Percentiles rank a stretch among this genome's conserved stretches.
phyloP scores from a whole-genome alignment of 2,329 filamentous ascomycete genomes.

The Sclerotinia minor region DNA sequence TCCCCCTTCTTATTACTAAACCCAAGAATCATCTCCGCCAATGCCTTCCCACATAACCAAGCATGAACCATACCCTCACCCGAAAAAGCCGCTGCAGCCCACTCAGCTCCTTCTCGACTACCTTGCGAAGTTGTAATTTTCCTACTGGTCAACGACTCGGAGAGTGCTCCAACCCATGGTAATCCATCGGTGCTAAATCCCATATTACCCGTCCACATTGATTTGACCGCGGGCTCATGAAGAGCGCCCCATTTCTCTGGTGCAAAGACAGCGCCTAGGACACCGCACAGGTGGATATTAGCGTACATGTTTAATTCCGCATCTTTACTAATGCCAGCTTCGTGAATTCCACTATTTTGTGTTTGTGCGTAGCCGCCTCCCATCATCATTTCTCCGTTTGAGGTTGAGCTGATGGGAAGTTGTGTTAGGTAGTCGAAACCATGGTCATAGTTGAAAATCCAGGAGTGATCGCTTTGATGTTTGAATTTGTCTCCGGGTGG shows the following conservation, averaged over 20 bases:
- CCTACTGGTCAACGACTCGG: neutral
- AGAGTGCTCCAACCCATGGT: neutral
- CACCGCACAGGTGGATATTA: conserved; percentile 5
- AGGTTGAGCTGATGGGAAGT: neutral
- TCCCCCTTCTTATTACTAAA: conserved; percentile 41
- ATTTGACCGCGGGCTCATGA: conserved; percentile 42
- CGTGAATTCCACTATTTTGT: neutral
- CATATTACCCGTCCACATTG: conserved; percentile 32
- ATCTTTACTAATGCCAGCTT: neutral
- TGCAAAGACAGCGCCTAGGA: conserved; percentile 17
- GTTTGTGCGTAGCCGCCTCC: conserved; percentile 9
- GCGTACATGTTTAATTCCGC: conserved; percentile 11
- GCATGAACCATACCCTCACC: conserved; percentile 21
- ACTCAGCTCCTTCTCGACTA: neutral
- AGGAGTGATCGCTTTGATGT: conserved; percentile 18
- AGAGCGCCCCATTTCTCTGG: conserved; percentile 50
- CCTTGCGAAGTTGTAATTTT: neutral
- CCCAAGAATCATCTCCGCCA: conserved; percentile 46
- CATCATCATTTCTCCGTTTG: conserved; percentile 17
- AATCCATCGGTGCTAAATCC: conserved; percentile 15
- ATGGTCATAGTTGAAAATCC: conserved; percentile 19
- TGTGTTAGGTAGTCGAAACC: conserved; percentile 20
- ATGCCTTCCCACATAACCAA: conserved; percentile 45
- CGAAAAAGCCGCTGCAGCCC: conserved; percentile 11
- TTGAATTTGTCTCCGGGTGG: conserved; percentile 11